Evolutionary conservation across 768 basidiomycete species (phyloP), one percentile per base, ranked within the genome.

Genomic region (Calocybe cyanea): DNA sequence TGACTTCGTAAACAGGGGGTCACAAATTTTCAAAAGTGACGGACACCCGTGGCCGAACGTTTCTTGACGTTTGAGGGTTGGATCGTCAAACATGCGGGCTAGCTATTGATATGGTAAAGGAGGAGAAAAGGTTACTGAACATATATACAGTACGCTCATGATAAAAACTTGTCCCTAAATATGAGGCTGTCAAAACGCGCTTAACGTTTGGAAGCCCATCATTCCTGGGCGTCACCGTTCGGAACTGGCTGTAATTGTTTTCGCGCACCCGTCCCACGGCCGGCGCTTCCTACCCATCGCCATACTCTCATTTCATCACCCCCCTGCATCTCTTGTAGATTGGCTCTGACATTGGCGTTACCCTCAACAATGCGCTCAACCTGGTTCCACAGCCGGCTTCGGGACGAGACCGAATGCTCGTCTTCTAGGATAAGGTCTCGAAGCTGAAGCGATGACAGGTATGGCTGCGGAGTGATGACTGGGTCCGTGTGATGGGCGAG

Each of bases 301-400:
- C 92, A 95, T 45, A 92, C 92, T 53, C 89, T 79, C 66, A 83
- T 75, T 67, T 92, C 90, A 64, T 94, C 91, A 9, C 92, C 92
- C 53, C 85, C 85, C 49, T 73, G 74, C 38, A 88, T 77, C 63
- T 95, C 92, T 64, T 88, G 87, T 42, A 91, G 68, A 61, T 86
- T 87, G 23, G 81, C 83, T 50, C 89, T 78, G 34, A 96, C 88
- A 64, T 96, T 96, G 23, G 89, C 79, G 68, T 96, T 96, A 44
- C 83, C 80, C 65, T 94, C 92, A 3, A 96, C 92, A 40, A 92
- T 70, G 43, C 75, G 77, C 62, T 91, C 89, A 39, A 96, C 92
- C 53, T 77, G 74, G 48, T 81, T 73, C 93, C 93, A 96, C 36
- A 96, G 57, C 38, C 78, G 71, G 47, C 75, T 74, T 47, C 90